These are phyloP conservation scores for Phytophthora sp. DNA, from an alignment of 352 stramenopile genomes.

Conservation along the genomic window DNA sequence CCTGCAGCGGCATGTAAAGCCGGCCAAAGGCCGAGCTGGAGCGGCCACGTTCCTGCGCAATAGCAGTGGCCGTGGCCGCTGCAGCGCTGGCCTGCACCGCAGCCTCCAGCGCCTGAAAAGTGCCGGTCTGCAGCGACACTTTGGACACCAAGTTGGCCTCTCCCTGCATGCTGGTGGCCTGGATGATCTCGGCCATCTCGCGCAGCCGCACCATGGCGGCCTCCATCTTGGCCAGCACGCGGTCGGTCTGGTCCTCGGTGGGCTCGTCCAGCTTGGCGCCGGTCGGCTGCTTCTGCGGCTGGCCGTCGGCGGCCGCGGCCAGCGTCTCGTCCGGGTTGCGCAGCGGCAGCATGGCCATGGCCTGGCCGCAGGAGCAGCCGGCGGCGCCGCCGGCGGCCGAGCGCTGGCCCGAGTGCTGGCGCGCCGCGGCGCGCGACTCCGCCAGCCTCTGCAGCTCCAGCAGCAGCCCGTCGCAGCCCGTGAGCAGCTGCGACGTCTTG, in stretches of 20 bases:
- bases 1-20: conserved; percentile 68
- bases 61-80: conserved; percentile 65
- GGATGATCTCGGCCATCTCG: conserved; percentile 81
- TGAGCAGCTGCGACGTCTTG: conserved; percentile 82
- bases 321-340: conserved; percentile 17
- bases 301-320: conserved; percentile 14
- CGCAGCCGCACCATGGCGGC: conserved; percentile 69
- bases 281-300: conserved; percentile 2
- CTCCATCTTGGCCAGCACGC: conserved; percentile 78
- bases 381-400: conserved; percentile 15
- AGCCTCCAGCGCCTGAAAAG: conserved; percentile 60
- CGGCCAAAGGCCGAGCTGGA: conserved; percentile 55
- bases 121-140: conserved; percentile 62
- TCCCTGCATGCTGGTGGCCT: conserved; percentile 85
- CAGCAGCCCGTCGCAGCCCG: conserved; percentile 75
- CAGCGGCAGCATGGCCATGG: conserved; percentile 69
- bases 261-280: conserved; percentile 51
- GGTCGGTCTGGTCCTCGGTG: conserved; percentile 82
- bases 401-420: conserved; percentile 48
- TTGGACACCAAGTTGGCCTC: conserved; percentile 83
- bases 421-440: conserved; percentile 56
- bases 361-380: conserved; percentile 64
- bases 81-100: conserved; percentile 72
- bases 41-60: conserved; percentile 73
- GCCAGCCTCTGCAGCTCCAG: conserved; percentile 79